Base-by-base conservation (phyloP, 352 stramenopile species). In the Phytophthora citrophthora region DNA sequence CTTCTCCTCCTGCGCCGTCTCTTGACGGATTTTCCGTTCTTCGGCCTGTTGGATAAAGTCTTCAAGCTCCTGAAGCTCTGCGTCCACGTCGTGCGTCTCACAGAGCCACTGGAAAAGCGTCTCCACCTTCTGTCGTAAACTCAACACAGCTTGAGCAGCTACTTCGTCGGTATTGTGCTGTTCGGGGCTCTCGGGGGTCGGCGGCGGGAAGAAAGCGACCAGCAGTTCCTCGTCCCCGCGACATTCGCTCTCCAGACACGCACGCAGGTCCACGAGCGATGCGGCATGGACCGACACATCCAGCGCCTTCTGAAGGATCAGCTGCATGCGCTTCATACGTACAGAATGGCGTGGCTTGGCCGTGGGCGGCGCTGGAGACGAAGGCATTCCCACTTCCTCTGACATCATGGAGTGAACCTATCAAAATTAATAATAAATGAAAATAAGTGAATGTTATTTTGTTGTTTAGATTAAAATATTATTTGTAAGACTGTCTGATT, bases 231-330 rank as follows among this genome's bases (percentile, higher is more conserved):
- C 71, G 29, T 88, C 76, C 5, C 70, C 76, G 31, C 61, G 54
- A 53, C 78, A 89, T 32, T 83, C 77, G 27, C 58, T 72, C 64
- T 89, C 77, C 27, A 89, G 71, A 55, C 72, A 79, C 52, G 63
- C 68, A 13, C 72, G 74, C n/a, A 91, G 47, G 40, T 83, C 69
- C 27, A 81, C 72, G 24, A 74, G 52, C 16, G 76, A 83, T 11
- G 79, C 79, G 20, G 58, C 53, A 41, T 83, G 78, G 20, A 89
- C 70, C 18, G 79, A 85, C 23, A 87, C 76, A 40, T 89, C 76
- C 44, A 91, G 68, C 43, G 82, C 82, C 64, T 89, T 91, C 65
- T 85, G 75, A 0, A 89, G 69, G 31, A 83, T 87, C 59, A 84
- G 45, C 53, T 77, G 68, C 82, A 89, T 84, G 55, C 82, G 77